These are phyloP conservation scores for Populus hybrid DNA, from an alignment of 441 rosid species.

Conservation along the genomic window DNA sequence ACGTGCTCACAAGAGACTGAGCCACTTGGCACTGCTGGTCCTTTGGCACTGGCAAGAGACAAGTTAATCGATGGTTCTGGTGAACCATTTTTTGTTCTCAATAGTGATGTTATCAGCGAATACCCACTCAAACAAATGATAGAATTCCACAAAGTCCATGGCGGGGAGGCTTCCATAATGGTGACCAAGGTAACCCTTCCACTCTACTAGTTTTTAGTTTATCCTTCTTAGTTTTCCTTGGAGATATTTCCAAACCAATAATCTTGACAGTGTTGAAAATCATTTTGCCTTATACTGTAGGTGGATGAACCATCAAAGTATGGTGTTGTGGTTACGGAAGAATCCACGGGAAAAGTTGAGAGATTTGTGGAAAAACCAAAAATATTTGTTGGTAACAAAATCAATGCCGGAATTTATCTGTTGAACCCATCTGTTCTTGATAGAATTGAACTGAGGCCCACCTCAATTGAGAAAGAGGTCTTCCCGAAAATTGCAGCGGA, in stretches of 20 bases:
- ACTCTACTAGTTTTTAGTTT: background rate
- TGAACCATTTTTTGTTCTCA: constrained; percentile 93
- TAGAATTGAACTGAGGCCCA: constrained; percentile 80
- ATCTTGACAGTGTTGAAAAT: background rate
- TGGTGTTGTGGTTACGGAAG: constrained; percentile 94
- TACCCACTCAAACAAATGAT: constrained; percentile 84
- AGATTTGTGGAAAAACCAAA: constrained; percentile 92
- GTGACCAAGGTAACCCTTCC: constrained; percentile 78
- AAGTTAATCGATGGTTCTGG: constrained; percentile 80
- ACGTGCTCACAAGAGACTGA: constrained; percentile 99
- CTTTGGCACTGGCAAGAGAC: constrained; percentile 94
- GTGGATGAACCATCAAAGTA: constrained; percentile 98
- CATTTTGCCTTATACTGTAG: constrained; percentile 26
- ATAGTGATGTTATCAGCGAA: constrained; percentile 96
- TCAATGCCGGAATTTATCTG: constrained; percentile 92
- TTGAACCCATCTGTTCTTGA: constrained; percentile 85
- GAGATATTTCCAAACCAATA: constrained; percentile 3
- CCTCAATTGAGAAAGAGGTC: constrained; percentile 93
- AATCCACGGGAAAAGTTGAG: constrained; percentile 72
- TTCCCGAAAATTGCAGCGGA: constrained; percentile 90
- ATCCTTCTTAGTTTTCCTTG: background rate
- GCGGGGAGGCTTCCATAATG: constrained; percentile 98
- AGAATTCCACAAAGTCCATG: constrained; percentile 85
- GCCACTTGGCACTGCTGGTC: constrained; percentile 99
- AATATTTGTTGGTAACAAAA: constrained; percentile 89